Evolutionary conservation across 345 rosid species (phyloP).

Genomic region (Hypericum perforatum): DNA sequence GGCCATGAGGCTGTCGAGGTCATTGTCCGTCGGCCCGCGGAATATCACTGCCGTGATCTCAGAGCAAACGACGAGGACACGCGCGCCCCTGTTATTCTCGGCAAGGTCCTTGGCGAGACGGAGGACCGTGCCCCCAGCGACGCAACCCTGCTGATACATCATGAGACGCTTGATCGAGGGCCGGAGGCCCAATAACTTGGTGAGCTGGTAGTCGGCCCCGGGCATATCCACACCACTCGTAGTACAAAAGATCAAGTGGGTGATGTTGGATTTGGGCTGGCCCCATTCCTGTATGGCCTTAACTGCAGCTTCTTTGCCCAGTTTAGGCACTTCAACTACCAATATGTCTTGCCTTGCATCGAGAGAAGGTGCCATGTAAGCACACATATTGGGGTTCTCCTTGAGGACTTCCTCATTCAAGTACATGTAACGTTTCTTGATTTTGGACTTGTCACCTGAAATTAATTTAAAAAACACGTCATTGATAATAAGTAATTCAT

Average conservation of each 20-base stretch:
- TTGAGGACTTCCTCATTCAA: not conserved
- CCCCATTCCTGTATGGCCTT: conserved; percentile 5
- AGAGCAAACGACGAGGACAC: not conserved
- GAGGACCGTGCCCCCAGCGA: conserved; percentile 5
- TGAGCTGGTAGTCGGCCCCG: conserved; percentile 6
- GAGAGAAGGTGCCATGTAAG: conserved; percentile 3
- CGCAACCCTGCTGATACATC: conserved; percentile 5
- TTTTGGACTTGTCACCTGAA: not conserved
- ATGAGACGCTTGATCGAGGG: conserved; percentile 1
- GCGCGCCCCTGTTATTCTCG: conserved; percentile 5
- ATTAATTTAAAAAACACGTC: not conserved
- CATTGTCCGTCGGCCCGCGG: not conserved
- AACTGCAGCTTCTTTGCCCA: not conserved
- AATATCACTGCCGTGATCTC: conserved; percentile 1
- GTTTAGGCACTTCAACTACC: not conserved
- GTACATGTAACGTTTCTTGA: conserved; percentile 1
- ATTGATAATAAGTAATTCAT: no score
- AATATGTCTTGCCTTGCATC: not conserved
- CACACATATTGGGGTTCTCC: conserved; percentile 1
- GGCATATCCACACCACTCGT: conserved; percentile 3
- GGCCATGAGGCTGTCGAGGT: conserved; percentile 2
- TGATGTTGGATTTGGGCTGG: conserved; percentile 4
- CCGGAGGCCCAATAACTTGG: not conserved
- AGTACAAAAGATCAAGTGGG: conserved; percentile 4
- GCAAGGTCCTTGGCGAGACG: conserved; percentile 6